Evolutionary conservation across 768 basidiomycete genomes (phyloP), one percentile per base, ranked within the genome.

Genomic region (Termitomyces sp.): DNA sequence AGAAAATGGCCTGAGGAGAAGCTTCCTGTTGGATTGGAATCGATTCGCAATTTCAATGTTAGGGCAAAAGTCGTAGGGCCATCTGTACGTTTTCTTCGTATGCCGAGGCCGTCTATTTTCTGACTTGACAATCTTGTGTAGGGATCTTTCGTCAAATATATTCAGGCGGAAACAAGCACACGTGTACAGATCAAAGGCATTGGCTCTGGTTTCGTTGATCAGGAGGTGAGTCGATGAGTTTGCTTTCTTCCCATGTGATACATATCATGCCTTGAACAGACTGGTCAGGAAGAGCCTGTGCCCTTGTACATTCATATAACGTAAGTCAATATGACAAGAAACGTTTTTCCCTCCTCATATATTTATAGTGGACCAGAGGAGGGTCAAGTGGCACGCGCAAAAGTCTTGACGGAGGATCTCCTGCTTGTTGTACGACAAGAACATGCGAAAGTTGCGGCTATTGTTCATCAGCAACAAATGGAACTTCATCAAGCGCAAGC

Each of bases 1-100:
- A 81, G 92, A 54, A 97, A 96, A 84, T 98, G 96, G 96, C 95
- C 95, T 1, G 96, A 98, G 70, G 95, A 95, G 72, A 98, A 97
- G 72, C 74, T 98, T 9, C 87, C 86, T 0, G 92, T 99, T 40
- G 88, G 86, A 4, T 69, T 99, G 53, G 95, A 98, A 16, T 87
- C 86, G 53, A 84, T 98, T 64, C 82, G 96, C 50, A 98, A 98
- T 72, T 99, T 99, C 74, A 98, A 99, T 71, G 88, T 99, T 49
- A 81, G 96, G 55, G 96, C 96, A 23, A 99, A 99, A 72, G 94
- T 98, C 19, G 96, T 98, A 29, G 96, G 96, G 14, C 96, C 96
- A 12, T 86, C 85, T 60, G 94, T 95, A 71, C 57, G 84, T 78
- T 11, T 14, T 11, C 11, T 23, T 4, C 1, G 7, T 27, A 32